Conservation (phyloP, 2,329 filamentous ascomycete genomes). For the Apiospora phragmitis region DNA sequence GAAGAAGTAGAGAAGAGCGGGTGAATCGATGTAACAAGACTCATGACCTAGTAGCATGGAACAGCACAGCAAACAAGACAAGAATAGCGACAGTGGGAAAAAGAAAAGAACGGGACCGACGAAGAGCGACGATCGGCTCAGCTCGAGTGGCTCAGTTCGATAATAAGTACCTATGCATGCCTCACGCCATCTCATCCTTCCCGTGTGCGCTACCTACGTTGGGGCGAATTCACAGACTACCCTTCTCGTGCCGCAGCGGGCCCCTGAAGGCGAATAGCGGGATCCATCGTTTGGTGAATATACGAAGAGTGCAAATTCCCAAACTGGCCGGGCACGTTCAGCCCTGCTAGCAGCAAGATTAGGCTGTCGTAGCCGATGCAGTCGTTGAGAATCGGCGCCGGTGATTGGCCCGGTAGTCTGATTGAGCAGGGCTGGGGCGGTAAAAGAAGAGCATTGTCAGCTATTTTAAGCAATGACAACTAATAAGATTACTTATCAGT, state of each 20-base stretch:
- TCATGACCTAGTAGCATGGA: not conserved
- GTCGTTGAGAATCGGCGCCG: not conserved
- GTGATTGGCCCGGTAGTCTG: not conserved
- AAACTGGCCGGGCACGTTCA: not conserved
- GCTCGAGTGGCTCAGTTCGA: not conserved
- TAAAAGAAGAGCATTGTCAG: not conserved
- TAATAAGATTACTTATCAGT: not conserved
- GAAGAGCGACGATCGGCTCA: not conserved
- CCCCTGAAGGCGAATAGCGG: not conserved
- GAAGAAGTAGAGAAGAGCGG: not conserved
- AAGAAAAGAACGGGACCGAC: not conserved
- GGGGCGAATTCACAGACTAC: not conserved
- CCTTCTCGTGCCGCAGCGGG: not conserved
- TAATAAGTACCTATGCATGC: not conserved
- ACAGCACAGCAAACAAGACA: not conserved
- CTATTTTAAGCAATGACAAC: not conserved
- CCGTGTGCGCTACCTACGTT: not conserved
- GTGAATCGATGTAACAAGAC: not conserved
- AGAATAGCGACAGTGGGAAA: constrained; percentile 1
- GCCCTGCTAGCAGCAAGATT: constrained; percentile 3
- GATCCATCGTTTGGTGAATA: not conserved
- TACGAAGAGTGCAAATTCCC: not conserved
- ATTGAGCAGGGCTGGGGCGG: not conserved
- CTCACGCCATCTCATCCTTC: not conserved
- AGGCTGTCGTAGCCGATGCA: not conserved